phyloP scores from a whole-genome alignment of 2,329 filamentous ascomycete genomes.

The Penicillium rolfsii region DNA sequence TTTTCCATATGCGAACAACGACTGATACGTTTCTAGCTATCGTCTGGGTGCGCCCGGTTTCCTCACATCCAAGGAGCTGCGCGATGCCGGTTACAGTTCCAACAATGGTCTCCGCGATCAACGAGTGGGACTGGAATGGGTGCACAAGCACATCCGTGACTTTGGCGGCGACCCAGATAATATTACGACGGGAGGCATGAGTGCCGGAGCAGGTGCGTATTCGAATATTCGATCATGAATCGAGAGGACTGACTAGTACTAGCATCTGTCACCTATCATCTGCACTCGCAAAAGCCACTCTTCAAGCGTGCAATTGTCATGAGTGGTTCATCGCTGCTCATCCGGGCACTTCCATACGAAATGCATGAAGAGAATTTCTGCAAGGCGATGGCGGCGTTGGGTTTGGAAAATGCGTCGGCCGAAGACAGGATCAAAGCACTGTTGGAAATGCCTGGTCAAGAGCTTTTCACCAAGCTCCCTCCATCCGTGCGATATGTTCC shows the following conservation, averaged over 20 bases:
- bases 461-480: conserved; percentile 48
- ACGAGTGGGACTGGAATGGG: conserved; percentile 45
- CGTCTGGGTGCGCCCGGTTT: conserved; percentile 52
- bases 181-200: conserved; percentile 52
- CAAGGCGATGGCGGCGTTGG: conserved; percentile 45
- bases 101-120: conserved; percentile 57
- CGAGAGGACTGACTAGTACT: conserved; percentile 11
- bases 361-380: conserved; percentile 50
- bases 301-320: conserved; percentile 50
- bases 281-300: conserved; percentile 43
- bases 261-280: conserved; percentile 39
- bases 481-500: conserved; percentile 41
- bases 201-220: conserved; percentile 47
- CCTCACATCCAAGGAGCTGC: conserved; percentile 54
- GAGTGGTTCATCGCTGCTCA: conserved; percentile 51
- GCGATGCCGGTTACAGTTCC: conserved; percentile 48
- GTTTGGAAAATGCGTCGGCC: conserved; percentile 41
- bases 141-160: conserved; percentile 44
- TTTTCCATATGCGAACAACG: not conserved
- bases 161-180: conserved; percentile 49
- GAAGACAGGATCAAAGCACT: conserved; percentile 50
- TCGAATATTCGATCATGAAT: not conserved
- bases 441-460: conserved; percentile 44
- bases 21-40: conserved; percentile 45
- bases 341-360: conserved; percentile 44